These are phyloP conservation scores for Verticillium longisporum DNA, from an alignment of 2,329 filamentous ascomycete genomes.

Conservation along the genomic window DNA sequence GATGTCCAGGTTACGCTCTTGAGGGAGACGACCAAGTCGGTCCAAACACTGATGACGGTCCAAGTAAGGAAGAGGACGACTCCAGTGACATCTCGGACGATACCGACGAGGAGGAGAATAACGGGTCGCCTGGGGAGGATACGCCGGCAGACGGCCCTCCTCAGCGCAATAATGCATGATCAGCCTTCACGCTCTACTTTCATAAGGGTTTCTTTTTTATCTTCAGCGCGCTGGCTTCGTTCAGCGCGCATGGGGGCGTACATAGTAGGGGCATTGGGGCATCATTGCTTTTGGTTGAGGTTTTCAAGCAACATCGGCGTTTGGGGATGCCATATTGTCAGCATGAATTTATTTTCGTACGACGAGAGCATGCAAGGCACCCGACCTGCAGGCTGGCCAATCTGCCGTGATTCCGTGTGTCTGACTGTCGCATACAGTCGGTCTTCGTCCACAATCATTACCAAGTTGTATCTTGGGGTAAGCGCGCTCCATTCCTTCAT, in stretches of 20 bases:
- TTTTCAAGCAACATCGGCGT: not conserved
- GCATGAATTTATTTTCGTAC: not conserved
- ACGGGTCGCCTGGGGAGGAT: constrained; percentile 12
- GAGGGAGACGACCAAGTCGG: constrained; percentile 26
- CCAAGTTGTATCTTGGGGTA: not conserved
- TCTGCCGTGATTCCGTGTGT: not conserved
- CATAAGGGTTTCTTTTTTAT: not conserved
- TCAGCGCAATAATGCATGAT: not conserved
- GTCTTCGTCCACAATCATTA: not conserved
- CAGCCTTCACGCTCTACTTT: not conserved
- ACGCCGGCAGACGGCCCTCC: constrained; percentile 1
- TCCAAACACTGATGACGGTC: constrained; percentile 11
- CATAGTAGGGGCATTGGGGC: not conserved
- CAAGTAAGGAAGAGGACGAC: constrained; percentile 22
- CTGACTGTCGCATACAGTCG: not conserved
- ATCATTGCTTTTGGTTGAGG: not conserved
- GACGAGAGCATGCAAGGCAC: not conserved
- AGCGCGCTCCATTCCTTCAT: too few relatives aligned
- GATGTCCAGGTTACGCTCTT: constrained; percentile 49
- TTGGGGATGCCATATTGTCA: not conserved
- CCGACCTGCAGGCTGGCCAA: not conserved
- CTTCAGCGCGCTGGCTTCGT: not conserved
- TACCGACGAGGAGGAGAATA: constrained; percentile 10
- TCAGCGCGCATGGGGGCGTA: not conserved
- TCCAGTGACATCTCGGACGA: constrained; percentile 20